These are phyloP conservation scores for Terfezia claveryi DNA, from an alignment of 495 filamentous ascomycete species.

Conservation along the genomic window DNA sequence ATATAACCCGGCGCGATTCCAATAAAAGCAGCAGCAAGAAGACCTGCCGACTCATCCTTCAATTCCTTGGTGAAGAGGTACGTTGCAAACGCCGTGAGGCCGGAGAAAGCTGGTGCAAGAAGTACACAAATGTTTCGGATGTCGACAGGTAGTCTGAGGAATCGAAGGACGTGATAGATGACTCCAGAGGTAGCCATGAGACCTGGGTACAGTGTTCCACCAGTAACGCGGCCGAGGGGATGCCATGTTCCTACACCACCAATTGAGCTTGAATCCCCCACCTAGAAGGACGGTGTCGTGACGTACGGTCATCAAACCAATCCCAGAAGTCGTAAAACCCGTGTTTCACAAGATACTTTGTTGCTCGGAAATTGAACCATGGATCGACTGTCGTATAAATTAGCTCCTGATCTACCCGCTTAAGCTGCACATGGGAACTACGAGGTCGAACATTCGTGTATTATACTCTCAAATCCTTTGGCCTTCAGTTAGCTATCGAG, in stretches of 20 bases:
- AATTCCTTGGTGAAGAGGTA: constrained; percentile 96
- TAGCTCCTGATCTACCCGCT: constrained; percentile 4
- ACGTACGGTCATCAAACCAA: constrained; percentile 95
- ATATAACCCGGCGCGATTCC: constrained; percentile 96
- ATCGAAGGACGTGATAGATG: constrained; percentile 85
- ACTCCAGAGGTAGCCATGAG: constrained; percentile 97
- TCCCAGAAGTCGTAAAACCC: constrained; percentile 99
- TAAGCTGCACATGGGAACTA: constrained; percentile 15
- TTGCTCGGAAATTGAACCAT: constrained; percentile 99
- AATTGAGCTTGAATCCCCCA: constrained; percentile 6
- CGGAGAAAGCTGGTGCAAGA: constrained; percentile 87
- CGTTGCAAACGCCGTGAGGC: constrained; percentile 76
- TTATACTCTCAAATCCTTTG: constrained; percentile 92
- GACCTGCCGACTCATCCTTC: constrained; percentile 77
- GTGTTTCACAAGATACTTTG: constrained; percentile 87
- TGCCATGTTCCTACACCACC: constrained; percentile 70
- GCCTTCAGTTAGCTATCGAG: neutral
- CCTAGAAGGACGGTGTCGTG: neutral
- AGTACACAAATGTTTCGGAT: constrained; percentile 98
- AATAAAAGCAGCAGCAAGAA: constrained; percentile 90
- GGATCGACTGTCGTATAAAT: constrained; percentile 54
- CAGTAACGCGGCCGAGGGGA: constrained; percentile 92
- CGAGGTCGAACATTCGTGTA: constrained; percentile 76
- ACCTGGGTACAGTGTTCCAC: constrained; percentile 93
- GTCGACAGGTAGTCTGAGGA: constrained; percentile 84